Conservation (phyloP, 129 eudicot species). For the Gnaphalium uliginosum region DNA sequence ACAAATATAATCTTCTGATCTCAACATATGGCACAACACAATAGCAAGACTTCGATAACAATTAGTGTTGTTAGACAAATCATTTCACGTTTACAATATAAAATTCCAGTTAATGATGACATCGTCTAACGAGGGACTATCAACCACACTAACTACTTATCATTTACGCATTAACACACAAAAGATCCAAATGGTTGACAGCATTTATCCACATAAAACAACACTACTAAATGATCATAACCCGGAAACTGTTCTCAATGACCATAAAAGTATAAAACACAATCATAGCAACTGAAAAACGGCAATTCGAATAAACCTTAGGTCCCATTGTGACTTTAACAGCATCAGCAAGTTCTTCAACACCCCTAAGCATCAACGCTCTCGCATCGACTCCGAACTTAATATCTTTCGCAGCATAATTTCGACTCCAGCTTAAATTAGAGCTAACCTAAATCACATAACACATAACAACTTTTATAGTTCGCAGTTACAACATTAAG, state of each 20-base stretch:
- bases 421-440: conserved; percentile 66
- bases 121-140: background rate
- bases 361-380: conserved; percentile 87
- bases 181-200: background rate
- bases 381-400: conserved; percentile 90
- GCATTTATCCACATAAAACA: background rate
- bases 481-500: background rate
- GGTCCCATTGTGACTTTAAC: conserved; percentile 96
- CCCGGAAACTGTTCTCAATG: no score
- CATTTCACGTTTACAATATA: background rate
- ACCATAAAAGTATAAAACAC: conserved; percentile 1
- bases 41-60: no score
- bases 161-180: background rate
- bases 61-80: background rate
- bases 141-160: background rate
- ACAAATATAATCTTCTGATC: background rate
- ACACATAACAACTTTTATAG: background rate
- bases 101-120: background rate
- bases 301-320: conserved; percentile 37
- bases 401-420: conserved; percentile 90
- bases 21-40: background rate
- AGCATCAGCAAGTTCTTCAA: conserved; percentile 96
- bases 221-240: background rate
- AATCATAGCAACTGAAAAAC: background rate
- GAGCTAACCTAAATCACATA: conserved; percentile 51